These are phyloP conservation scores for Colletotrichum limetticola DNA, from an alignment of 2,329 filamentous ascomycete species.

Conservation along the genomic window DNA sequence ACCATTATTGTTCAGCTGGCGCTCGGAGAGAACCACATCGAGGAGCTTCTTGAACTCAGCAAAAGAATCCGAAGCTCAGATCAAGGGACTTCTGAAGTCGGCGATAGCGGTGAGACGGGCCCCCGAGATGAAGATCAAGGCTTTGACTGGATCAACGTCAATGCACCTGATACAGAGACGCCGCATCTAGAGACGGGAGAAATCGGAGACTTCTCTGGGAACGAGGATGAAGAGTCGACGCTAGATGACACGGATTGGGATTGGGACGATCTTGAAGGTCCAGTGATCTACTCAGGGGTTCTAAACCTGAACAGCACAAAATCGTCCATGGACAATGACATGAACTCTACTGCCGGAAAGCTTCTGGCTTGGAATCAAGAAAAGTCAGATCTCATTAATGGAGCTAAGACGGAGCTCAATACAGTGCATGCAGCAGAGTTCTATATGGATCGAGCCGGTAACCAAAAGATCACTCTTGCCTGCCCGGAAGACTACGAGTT, in stretches of 20 bases:
- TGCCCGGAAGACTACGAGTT: not conserved
- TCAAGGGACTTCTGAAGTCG: not conserved
- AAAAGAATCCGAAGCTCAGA: slow-evolving; percentile 51
- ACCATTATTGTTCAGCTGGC: slow-evolving; percentile 85
- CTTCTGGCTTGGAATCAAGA: not conserved
- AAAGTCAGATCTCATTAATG: not conserved
- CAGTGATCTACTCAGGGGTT: not conserved
- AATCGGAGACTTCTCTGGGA: not conserved
- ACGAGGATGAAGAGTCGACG: not conserved
- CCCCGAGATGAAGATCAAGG: not conserved
- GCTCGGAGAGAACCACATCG: slow-evolving; percentile 88
- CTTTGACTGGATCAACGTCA: slow-evolving; percentile 8
- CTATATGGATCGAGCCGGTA: slow-evolving; percentile 14
- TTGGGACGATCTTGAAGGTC: not conserved
- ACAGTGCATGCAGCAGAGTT: slow-evolving; percentile 14
- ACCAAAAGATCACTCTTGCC: not conserved
- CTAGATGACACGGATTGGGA: not conserved
- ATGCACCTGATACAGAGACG: not conserved
- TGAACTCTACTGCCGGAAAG: not conserved
- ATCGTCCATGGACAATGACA: not conserved
- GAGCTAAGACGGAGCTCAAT: not conserved
- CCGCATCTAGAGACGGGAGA: not conserved
- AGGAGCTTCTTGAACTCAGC: slow-evolving; percentile 85
- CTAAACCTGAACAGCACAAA: slow-evolving; percentile 1
- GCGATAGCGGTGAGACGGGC: not conserved